Percentiles rank a stretch among this genome's conserved stretches.
Evolutionary conservation across 257 asterid species (phyloP).

Genomic region (Leonotis leonurus): DNA sequence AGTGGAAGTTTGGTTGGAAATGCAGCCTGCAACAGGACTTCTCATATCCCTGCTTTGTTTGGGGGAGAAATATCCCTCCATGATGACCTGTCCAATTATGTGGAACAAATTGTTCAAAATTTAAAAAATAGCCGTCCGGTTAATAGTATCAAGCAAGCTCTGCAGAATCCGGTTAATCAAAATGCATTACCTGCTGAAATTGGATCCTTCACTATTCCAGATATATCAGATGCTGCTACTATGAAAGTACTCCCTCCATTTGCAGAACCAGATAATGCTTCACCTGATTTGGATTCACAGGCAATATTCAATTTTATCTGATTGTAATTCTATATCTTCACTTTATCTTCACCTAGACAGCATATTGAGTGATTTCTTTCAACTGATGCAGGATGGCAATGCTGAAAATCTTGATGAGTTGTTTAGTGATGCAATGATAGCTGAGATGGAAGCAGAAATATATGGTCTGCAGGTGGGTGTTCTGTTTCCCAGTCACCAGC

Average conservation of each 20-base stretch:
- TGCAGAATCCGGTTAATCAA: slow-evolving; percentile 20
- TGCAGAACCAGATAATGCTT: slow-evolving; percentile 28
- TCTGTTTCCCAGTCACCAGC: not conserved
- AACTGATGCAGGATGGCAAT: slow-evolving; percentile 38
- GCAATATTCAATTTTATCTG: slow-evolving; percentile 19
- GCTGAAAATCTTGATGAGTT: slow-evolving; percentile 28
- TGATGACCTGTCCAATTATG: slow-evolving; percentile 32
- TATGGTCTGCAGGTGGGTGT: slow-evolving; percentile 69
- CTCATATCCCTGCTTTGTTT: slow-evolving; percentile 23
- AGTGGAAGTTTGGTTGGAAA: slow-evolving; percentile 21
- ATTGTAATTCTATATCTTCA: slow-evolving; percentile 4
- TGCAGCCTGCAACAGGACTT: slow-evolving; percentile 25
- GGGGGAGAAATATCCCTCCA: slow-evolving; percentile 37
- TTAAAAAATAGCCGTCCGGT: slow-evolving; percentile 10
- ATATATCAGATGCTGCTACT: slow-evolving; percentile 20
- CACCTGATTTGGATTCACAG: slow-evolving; percentile 39
- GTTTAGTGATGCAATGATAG: slow-evolving; percentile 69
- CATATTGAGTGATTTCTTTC: slow-evolving; percentile 17
- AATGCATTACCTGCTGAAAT: slow-evolving; percentile 27
- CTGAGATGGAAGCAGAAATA: slow-evolving; percentile 74
- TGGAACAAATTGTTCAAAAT: slow-evolving; percentile 19
- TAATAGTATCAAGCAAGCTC: slow-evolving; percentile 13
- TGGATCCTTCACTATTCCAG: slow-evolving; percentile 14
- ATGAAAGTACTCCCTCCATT: slow-evolving; percentile 20
- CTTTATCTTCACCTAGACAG: not conserved